Evolutionary conservation across 2,329 filamentous ascomycete species (phyloP), one percentile per base, ranked within the genome.

Genomic region (Aureobasidium leucospermi): DNA sequence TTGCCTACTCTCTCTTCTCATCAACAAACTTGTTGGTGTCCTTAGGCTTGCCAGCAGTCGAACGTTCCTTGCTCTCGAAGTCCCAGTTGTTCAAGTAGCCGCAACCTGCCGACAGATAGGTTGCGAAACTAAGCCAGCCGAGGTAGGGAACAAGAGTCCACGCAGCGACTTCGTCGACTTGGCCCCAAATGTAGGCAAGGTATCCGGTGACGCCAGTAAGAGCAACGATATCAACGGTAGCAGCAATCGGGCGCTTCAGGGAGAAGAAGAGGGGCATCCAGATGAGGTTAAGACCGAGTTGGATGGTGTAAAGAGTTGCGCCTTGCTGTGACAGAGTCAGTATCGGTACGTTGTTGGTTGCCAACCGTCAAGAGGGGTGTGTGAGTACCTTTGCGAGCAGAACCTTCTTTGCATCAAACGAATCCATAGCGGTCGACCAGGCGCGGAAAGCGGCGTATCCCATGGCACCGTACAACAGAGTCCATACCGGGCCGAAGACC

Each of bases 231-330:
- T 96, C 89, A 31, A 81, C 80, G 6, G 89, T 84, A 3, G 92
- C 91, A 68, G 85, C 83, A 56, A 87, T 79, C 1, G 91, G 90
- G 15, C 84, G 83, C 64, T 86, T 85, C 53, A 87, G 70, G n/a
- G 83, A 81, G 70, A 96, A 96, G 81, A 96, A 96, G 10, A 96
- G 81, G 11, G 93, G 93, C 83, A 91, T 96, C 90, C 90, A 97
- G 58, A 87, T 73, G 32, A 96, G 78, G 72, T 96, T 96, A 55
- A 96, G 79, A 10, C 81, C 88, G 6, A 96, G 85, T 75, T 96
- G 92, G 61, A 91, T 79, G 2, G 88, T 89, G 78, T 96, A 96
- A 32, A 96, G 80, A 0, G 87, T 89, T 60, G 89, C 86, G 65
- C 86, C 87, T 65, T 85, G 75, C 74, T 75, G 59, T 32, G 39